Conservation (phyloP, 805 yeast species). For the Candida ulmi region DNA sequence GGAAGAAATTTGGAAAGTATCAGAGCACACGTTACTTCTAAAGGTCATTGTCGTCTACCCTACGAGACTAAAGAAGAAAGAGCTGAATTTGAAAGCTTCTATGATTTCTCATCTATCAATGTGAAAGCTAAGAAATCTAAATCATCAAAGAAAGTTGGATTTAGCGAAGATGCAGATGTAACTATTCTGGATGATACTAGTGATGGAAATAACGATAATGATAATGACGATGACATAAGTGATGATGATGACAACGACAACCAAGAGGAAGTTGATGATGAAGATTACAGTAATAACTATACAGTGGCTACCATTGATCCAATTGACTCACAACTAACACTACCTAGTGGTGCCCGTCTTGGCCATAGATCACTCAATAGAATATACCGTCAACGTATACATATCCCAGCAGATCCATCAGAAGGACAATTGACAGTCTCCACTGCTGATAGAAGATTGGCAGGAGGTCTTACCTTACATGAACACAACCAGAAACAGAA, state of each 20-base stretch:
- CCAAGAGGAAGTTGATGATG: too few relatives aligned
- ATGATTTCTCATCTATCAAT: constrained; percentile 74
- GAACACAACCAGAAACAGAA: constrained; percentile 47
- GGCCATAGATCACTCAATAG: constrained; percentile 79
- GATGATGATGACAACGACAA: too few relatives aligned
- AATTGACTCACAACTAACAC: constrained; percentile 56
- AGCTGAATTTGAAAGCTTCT: constrained; percentile 69
- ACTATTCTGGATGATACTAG: constrained; percentile 17
- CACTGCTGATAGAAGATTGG: constrained; percentile 64
- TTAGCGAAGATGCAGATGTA: constrained; percentile 28
- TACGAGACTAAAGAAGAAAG: constrained; percentile 79
- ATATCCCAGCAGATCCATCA: constrained; percentile 35
- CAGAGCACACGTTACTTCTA: constrained; percentile 80
- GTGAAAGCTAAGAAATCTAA: constrained; percentile 28
- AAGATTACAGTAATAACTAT: constrained; percentile 24
- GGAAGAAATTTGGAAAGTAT: constrained; percentile 84
- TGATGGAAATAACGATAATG: constrained; percentile 25
- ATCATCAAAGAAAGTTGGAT: constrained; percentile 24
- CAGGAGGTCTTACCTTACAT: constrained; percentile 56
- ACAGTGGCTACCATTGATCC: constrained; percentile 38
- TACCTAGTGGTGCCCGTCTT: constrained; percentile 73
- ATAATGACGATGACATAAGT: too few relatives aligned
- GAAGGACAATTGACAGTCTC: constrained; percentile 74
- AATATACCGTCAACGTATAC: constrained; percentile 61
- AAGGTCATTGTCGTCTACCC: constrained; percentile 86